Percentiles rank a stretch among this genome's conserved stretches.
phyloP scores from a whole-genome alignment of 768 basidiomycete genomes.

The Pleurotus ostreatus region DNA sequence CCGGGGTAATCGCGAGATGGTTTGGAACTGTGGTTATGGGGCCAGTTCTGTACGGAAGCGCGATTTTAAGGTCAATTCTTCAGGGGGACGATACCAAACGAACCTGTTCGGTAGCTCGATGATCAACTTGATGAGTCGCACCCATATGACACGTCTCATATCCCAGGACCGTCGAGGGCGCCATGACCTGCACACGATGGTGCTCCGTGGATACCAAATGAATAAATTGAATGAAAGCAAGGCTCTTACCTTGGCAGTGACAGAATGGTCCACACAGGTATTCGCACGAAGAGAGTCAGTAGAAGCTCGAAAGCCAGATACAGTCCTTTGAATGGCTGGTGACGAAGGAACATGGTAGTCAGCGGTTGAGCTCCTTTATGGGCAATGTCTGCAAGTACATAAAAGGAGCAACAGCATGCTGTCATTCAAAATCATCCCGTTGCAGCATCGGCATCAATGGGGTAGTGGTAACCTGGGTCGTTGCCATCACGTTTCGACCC shows the following conservation, averaged over 20 bases:
- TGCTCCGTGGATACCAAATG: too few species aligned
- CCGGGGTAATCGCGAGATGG: conserved; percentile 36
- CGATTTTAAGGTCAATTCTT: background rate
- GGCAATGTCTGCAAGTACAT: too few species aligned
- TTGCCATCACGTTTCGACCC: conserved; percentile 14
- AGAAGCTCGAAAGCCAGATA: background rate
- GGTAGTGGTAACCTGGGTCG: conserved; percentile 19
- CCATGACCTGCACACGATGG: conserved; percentile 23
- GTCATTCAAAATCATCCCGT: too few species aligned
- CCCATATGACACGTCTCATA: conserved; percentile 31
- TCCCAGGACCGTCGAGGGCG: conserved; percentile 47
- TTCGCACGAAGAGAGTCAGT: background rate
- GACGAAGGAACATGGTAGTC: background rate
- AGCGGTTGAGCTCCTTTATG: too few species aligned
- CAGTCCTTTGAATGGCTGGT: background rate
- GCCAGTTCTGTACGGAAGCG: background rate
- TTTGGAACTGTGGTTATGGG: conserved; percentile 22
- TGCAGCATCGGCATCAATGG: background rate
- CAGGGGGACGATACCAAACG: background rate
- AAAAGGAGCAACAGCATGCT: too few species aligned
- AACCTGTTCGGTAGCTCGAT: conserved; percentile 23
- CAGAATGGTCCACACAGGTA: background rate
- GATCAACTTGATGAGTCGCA: conserved; percentile 30
- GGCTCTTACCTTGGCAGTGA: background rate
- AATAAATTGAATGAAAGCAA: too few species aligned